Conservation (phyloP, 257 asterid genomes). For the Paulownia fortunei region DNA sequence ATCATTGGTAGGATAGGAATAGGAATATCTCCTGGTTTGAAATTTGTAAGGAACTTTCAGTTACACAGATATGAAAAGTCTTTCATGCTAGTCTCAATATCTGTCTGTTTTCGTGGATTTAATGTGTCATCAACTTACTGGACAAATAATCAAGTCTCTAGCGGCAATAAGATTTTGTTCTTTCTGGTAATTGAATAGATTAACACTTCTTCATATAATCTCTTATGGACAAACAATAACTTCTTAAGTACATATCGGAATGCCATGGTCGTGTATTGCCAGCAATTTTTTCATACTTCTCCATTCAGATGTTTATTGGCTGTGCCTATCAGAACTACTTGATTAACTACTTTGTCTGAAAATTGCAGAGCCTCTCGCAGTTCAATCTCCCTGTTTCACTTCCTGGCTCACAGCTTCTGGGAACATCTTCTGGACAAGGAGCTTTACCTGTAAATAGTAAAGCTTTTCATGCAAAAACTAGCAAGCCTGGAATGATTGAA, state of each 20-base stretch:
- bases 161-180: neutral
- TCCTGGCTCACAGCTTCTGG: slow-evolving; percentile 68
- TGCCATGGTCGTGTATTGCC: slow-evolving; percentile 14
- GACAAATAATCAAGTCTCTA: neutral
- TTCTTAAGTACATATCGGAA: neutral
- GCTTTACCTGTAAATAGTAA: slow-evolving; percentile 58
- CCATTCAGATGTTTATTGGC: slow-evolving; percentile 8
- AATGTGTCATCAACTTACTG: neutral
- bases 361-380: slow-evolving; percentile 81
- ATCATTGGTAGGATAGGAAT: neutral
- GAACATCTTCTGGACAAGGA: slow-evolving; percentile 64
- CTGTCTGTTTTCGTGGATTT: neutral
- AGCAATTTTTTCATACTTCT: slow-evolving; percentile 16
- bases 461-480: slow-evolving; percentile 52
- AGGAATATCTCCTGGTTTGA: neutral
- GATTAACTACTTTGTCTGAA: slow-evolving; percentile 36
- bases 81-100: neutral
- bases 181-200: neutral
- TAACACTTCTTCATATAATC: too few species aligned
- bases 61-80: neutral
- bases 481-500: slow-evolving; percentile 56
- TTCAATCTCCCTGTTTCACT: slow-evolving; percentile 83
- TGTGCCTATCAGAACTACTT: slow-evolving; percentile 15
- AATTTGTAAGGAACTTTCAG: slow-evolving; percentile 5
- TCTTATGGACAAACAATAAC: slow-evolving; percentile 15